Percentiles rank a stretch among this genome's conserved stretches.
Conservation (phyloP, 2,329 filamentous ascomycete genomes). For the Ciborinia camelliae region DNA sequence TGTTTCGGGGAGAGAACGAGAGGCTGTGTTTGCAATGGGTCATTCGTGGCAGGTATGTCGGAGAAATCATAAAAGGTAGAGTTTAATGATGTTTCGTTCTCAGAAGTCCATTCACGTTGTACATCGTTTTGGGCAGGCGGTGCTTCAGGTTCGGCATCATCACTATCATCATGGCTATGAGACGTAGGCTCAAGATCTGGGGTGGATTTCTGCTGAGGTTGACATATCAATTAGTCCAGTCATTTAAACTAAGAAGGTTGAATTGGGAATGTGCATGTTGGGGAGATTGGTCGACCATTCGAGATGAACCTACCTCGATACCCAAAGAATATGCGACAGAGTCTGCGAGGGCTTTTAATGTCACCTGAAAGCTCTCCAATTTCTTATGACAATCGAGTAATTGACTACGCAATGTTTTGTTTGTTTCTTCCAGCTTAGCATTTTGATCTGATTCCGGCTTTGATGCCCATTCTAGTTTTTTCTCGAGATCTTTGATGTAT, state of each 20-base stretch:
- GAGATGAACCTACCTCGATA: slow-evolving; percentile 8
- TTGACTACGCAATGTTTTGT: slow-evolving; percentile 1
- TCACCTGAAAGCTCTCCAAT: slow-evolving; percentile 17
- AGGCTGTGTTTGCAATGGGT: not conserved
- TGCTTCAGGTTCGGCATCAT: slow-evolving; percentile 6
- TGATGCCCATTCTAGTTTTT: slow-evolving; percentile 16
- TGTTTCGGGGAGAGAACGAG: slow-evolving; percentile 1
- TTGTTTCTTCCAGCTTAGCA: slow-evolving; percentile 16
- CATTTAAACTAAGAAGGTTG: too few relatives aligned
- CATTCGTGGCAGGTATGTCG: not conserved
- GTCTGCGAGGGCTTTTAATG: slow-evolving; percentile 13
- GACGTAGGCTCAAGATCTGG: not conserved
- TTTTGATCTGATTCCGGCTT: slow-evolving; percentile 18
- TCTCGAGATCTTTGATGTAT: slow-evolving; percentile 16
- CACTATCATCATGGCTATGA: not conserved
- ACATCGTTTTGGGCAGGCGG: not conserved
- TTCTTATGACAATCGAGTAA: slow-evolving; percentile 19
- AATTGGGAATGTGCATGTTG: not conserved
- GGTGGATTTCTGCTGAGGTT: not conserved
- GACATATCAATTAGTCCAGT: not conserved
- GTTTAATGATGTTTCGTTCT: slow-evolving; percentile 1
- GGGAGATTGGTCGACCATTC: not conserved
- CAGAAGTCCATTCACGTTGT: slow-evolving; percentile 2
- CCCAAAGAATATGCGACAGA: slow-evolving; percentile 16
- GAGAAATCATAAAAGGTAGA: slow-evolving; percentile 1